A percentile compares a stretch with the other conserved stretches of the same genome.
phyloP scores from a whole-genome alignment of 768 basidiomycete genomes.

The Lentinula sp. region DNA sequence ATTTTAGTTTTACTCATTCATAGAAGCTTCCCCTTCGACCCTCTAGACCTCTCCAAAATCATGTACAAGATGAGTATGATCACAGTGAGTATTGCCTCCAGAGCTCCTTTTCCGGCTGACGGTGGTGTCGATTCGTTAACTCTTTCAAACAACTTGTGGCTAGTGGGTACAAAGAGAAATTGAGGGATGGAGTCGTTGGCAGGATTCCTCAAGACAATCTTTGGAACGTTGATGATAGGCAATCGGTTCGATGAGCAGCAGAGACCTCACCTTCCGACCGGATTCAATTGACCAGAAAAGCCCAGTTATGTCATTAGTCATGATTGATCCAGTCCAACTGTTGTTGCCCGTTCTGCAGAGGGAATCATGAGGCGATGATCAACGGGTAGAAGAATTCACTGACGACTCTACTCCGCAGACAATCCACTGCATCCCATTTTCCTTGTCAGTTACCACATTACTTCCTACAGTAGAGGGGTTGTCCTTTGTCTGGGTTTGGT shows the following conservation, averaged over 20 bases:
- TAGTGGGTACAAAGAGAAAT: background rate
- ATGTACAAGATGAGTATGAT: background rate
- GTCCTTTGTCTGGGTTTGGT: background rate
- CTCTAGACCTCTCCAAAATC: background rate
- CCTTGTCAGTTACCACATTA: background rate
- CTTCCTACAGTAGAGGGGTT: background rate
- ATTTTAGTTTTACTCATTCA: too few relatives aligned
- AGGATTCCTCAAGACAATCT: background rate
- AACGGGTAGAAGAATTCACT: background rate
- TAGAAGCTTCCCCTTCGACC: background rate
- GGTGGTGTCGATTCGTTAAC: background rate
- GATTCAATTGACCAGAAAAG: background rate
- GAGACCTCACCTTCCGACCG: background rate
- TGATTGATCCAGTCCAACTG: background rate
- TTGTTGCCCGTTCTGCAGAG: background rate
- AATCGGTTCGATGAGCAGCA: background rate
- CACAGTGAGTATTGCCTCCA: background rate
- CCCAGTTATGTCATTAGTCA: background rate
- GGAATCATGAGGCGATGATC: background rate
- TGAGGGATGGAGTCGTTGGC: background rate
- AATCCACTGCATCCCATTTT: background rate
- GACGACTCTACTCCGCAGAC: background rate
- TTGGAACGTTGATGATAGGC: background rate
- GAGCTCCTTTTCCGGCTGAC: background rate
- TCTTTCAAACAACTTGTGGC: background rate